Evolutionary conservation across 345 rosid genomes (phyloP).

Genomic region (Lagerstroemia speciosa): DNA sequence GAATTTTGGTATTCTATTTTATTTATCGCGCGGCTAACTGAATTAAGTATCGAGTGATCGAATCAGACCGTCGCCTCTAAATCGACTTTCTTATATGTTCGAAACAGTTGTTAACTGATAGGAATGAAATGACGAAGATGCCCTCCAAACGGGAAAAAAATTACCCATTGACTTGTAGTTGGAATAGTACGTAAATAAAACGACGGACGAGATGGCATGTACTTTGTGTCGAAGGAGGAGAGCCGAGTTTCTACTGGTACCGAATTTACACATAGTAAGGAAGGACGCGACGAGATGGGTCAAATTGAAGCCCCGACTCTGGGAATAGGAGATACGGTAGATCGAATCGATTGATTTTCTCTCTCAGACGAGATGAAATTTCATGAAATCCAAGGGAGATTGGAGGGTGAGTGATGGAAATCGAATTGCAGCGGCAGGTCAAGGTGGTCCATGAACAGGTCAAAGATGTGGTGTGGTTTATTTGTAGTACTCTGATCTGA

Average conservation of each 20-base stretch:
- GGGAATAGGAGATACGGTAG: not conserved
- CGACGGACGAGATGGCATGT: not conserved
- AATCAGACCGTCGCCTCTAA: too few species aligned
- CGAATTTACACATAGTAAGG: not conserved
- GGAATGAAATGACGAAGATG: too few species aligned
- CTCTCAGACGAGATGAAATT: not conserved
- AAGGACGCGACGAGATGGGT: not conserved
- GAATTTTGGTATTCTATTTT: too few species aligned
- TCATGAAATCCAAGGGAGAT: not conserved
- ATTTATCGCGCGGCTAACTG: too few species aligned
- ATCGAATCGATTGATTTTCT: not conserved
- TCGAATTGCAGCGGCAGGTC: conserved; percentile 6
- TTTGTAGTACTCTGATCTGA: not conserved
- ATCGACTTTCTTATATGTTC: too few species aligned
- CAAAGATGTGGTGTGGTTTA: conserved; percentile 13
- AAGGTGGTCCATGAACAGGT: conserved; percentile 30
- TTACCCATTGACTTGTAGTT: too few species aligned
- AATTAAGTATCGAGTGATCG: too few species aligned
- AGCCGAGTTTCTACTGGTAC: not conserved
- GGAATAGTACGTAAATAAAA: not conserved
- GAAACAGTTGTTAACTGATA: too few species aligned
- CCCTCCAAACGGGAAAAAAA: too few species aligned
- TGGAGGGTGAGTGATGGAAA: not conserved
- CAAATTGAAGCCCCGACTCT: not conserved
- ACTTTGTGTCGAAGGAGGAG: too few species aligned